Conservation (phyloP, 1,139 yeast species). For the Zygosaccharomyces pseudobailii region DNA sequence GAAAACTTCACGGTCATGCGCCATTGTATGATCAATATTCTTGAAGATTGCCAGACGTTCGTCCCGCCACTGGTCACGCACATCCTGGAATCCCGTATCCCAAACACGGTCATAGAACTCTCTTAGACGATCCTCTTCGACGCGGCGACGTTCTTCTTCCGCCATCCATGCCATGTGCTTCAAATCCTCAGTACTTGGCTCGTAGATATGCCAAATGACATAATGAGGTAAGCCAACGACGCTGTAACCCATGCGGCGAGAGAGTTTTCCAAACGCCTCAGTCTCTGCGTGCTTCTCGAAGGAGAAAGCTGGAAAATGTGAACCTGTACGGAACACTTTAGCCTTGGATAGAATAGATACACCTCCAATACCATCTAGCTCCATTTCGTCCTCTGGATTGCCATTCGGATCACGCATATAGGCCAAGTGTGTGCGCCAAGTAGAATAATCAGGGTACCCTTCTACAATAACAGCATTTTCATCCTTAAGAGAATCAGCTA, state of each 20-base stretch:
- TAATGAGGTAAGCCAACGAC: conserved; percentile 87
- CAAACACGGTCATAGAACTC: conserved; percentile 71
- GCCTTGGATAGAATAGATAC: conserved; percentile 81
- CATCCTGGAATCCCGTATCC: conserved; percentile 73
- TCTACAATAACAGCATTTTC: conserved; percentile 90
- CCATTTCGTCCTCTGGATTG: conserved; percentile 82
- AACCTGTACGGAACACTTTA: conserved; percentile 70
- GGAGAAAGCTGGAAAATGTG: conserved; percentile 87
- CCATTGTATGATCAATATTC: conserved; percentile 57
- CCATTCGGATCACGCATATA: conserved; percentile 83
- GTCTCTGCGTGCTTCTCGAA: conserved; percentile 91
- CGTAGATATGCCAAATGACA: conserved; percentile 90
- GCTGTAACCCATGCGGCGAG: conserved; percentile 73
- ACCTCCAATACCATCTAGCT: conserved; percentile 87
- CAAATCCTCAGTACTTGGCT: conserved; percentile 79
- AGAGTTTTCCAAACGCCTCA: conserved; percentile 86
- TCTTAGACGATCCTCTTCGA: conserved; percentile 60
- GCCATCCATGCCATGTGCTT: conserved; percentile 98
- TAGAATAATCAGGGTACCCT: conserved; percentile 87
- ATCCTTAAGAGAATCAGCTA: conserved; percentile 62
- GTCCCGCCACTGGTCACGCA: conserved; percentile 58
- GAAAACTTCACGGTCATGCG: conserved; percentile 31
- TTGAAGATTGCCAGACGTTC: conserved; percentile 65
- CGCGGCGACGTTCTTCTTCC: conserved; percentile 72
- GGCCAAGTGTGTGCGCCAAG: conserved; percentile 90